These are phyloP conservation scores for Colletotrichum musae DNA, from an alignment of 2,329 filamentous ascomycete species.

Conservation along the genomic window DNA sequence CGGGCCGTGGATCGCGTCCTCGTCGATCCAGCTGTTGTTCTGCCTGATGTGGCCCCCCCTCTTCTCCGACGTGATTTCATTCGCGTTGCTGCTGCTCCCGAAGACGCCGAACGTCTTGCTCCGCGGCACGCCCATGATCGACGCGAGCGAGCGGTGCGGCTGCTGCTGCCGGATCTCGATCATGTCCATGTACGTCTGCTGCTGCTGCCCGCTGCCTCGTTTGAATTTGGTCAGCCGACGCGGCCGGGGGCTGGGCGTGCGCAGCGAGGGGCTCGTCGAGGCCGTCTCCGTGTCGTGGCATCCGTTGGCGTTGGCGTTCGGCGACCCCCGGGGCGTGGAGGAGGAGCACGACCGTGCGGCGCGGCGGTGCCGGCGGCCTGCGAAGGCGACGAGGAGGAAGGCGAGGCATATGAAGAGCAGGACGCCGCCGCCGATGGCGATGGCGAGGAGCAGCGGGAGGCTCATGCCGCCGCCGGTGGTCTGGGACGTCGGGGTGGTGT, in stretches of 20 bases:
- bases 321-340: not conserved
- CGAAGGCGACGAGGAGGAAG: slow-evolving; percentile 58
- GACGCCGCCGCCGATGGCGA: slow-evolving; percentile 63
- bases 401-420: slow-evolving; percentile 60
- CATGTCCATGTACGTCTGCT: slow-evolving; percentile 25
- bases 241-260: slow-evolving; percentile 34
- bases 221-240: slow-evolving; percentile 31
- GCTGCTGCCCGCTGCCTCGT: not conserved
- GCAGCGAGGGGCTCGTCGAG: slow-evolving; percentile 18
- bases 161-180: slow-evolving; percentile 28
- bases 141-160: slow-evolving; percentile 19
- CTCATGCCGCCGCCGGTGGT: slow-evolving; percentile 37
- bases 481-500: not conserved
- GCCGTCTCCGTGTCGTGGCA: slow-evolving; percentile 10
- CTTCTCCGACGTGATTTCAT: too few relatives aligned
- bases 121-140: slow-evolving; percentile 24
- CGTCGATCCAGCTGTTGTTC: slow-evolving; percentile 62
- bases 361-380: slow-evolving; percentile 47
- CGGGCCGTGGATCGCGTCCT: slow-evolving; percentile 66
- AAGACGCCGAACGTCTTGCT: slow-evolving; percentile 50
- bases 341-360: slow-evolving; percentile 21
- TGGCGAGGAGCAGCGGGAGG: slow-evolving; percentile 58
- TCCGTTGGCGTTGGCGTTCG: not conserved
- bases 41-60: too few relatives aligned
- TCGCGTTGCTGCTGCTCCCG: slow-evolving; percentile 1